phyloP scores from a whole-genome alignment of 1,284 basidiomycete species.

The Melampsora americana region DNA sequence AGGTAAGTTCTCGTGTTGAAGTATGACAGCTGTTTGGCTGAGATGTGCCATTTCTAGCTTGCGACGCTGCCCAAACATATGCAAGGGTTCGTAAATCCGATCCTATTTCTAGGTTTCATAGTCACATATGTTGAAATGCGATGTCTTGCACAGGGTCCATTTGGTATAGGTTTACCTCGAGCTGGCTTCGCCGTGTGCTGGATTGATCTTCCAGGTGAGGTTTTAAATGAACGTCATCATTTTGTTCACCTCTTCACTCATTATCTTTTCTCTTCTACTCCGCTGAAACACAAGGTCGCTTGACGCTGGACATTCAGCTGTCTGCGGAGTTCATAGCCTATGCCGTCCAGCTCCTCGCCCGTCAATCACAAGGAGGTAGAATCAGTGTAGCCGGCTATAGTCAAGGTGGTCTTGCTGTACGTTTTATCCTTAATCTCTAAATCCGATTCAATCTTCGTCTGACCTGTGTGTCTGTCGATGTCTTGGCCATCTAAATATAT shows the following conservation, averaged over 20 bases:
- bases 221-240: neutral
- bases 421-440: slow-evolving; percentile 45
- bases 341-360: slow-evolving; percentile 49
- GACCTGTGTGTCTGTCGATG: too few relatives aligned
- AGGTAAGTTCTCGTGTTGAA: slow-evolving; percentile 1
- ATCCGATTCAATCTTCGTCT: neutral
- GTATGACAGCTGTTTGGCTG: neutral
- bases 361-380: slow-evolving; percentile 49
- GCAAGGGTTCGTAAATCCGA: neutral
- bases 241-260: neutral
- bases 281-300: too few relatives aligned
- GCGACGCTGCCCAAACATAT: neutral
- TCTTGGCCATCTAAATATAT: neutral
- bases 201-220: slow-evolving; percentile 50
- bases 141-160: slow-evolving; percentile 6
- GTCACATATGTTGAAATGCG: neutral
- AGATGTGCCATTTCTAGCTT: neutral
- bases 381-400: slow-evolving; percentile 53
- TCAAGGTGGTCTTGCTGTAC: slow-evolving; percentile 51
- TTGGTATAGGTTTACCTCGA: slow-evolving; percentile 38
- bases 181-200: slow-evolving; percentile 53
- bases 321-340: slow-evolving; percentile 53
- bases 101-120: neutral
- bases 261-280: neutral
- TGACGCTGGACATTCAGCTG: slow-evolving; percentile 51